phyloP scores from a whole-genome alignment of 2,329 filamentous ascomycete species.

The Sarocladium kiliense region DNA sequence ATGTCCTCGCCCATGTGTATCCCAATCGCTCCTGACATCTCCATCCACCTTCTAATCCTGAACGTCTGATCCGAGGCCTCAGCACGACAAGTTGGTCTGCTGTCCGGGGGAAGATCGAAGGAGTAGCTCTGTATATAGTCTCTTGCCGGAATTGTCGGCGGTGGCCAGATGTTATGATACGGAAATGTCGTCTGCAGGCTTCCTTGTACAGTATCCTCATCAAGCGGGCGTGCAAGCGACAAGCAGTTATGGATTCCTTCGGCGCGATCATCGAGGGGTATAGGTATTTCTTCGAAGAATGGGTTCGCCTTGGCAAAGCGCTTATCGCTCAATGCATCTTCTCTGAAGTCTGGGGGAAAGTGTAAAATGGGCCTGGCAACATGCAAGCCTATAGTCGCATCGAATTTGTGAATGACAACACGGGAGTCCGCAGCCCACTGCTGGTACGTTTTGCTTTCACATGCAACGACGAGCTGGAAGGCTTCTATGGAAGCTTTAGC shows the following conservation, averaged over 20 bases:
- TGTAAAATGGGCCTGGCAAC: constrained; percentile 67
- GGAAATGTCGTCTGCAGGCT: constrained; percentile 28
- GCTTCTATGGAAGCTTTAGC: constrained; percentile 72
- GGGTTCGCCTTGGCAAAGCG: constrained; percentile 25
- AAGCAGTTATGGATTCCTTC: constrained; percentile 61
- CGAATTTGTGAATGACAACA: constrained; percentile 68
- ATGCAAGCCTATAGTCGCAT: constrained; percentile 66
- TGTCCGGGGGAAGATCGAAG: constrained; percentile 38
- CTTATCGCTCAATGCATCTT: constrained; percentile 16
- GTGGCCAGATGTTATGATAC: constrained; percentile 68
- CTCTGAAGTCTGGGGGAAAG: constrained; percentile 32
- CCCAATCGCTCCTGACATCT: constrained; percentile 46
- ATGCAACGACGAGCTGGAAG: constrained; percentile 67
- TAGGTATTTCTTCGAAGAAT: constrained; percentile 47
- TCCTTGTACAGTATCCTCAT: constrained; percentile 28
- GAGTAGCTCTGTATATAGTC: constrained; percentile 28
- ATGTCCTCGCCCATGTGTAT: constrained; percentile 50
- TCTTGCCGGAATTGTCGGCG: constrained; percentile 55
- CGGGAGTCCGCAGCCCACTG: constrained; percentile 60
- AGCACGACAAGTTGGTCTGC: constrained; percentile 40
- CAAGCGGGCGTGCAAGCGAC: constrained; percentile 53
- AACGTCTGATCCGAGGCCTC: constrained; percentile 69
- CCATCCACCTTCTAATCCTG: constrained; percentile 70
- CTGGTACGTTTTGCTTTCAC: constrained; percentile 47
- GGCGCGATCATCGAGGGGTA: constrained; percentile 40